Conservation (phyloP, 805 yeast genomes). For the Debaryomyces maramus region DNA sequence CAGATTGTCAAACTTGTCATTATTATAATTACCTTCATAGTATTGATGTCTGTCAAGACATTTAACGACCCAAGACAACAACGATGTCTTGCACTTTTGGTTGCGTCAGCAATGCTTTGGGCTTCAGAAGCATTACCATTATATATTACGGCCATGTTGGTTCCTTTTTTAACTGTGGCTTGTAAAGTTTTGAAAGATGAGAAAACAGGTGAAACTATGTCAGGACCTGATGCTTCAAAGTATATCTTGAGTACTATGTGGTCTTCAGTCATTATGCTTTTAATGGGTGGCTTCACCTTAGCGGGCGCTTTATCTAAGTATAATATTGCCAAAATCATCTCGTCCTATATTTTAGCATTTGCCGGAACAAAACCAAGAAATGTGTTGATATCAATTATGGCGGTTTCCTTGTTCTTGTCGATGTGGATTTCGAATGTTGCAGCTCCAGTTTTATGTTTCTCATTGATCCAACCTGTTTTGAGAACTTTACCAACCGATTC, state of each 20-base stretch:
- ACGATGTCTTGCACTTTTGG: slow-evolving; percentile 70
- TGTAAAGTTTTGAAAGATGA: slow-evolving; percentile 51
- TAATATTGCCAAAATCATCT: slow-evolving; percentile 81
- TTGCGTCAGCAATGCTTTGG: slow-evolving; percentile 53
- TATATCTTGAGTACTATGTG: slow-evolving; percentile 87
- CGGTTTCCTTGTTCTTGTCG: slow-evolving; percentile 78
- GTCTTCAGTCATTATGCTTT: slow-evolving; percentile 87
- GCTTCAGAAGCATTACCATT: slow-evolving; percentile 54
- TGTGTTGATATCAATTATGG: slow-evolving; percentile 78
- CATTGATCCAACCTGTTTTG: slow-evolving; percentile 86
- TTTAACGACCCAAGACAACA: slow-evolving; percentile 64
- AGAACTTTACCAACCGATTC: slow-evolving; percentile 80
- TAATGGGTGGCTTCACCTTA: slow-evolving; percentile 90
- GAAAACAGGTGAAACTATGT: slow-evolving; percentile 48
- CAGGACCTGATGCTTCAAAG: slow-evolving; percentile 69
- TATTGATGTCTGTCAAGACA: slow-evolving; percentile 55
- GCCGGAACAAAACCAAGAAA: slow-evolving; percentile 86
- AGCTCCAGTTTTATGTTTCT: slow-evolving; percentile 90
- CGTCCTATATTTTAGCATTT: slow-evolving; percentile 74
- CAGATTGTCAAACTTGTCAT: slow-evolving; percentile 50
- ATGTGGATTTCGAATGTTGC: slow-evolving; percentile 98
- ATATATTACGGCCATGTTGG: slow-evolving; percentile 48
- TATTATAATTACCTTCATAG: slow-evolving; percentile 51
- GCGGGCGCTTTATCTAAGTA: slow-evolving; percentile 94
- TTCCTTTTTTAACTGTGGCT: slow-evolving; percentile 48